A percentile compares a stretch with the other conserved stretches of the same genome.
Conservation (phyloP, 805 yeast genomes). For the Yarrowia hollandica region DNA sequence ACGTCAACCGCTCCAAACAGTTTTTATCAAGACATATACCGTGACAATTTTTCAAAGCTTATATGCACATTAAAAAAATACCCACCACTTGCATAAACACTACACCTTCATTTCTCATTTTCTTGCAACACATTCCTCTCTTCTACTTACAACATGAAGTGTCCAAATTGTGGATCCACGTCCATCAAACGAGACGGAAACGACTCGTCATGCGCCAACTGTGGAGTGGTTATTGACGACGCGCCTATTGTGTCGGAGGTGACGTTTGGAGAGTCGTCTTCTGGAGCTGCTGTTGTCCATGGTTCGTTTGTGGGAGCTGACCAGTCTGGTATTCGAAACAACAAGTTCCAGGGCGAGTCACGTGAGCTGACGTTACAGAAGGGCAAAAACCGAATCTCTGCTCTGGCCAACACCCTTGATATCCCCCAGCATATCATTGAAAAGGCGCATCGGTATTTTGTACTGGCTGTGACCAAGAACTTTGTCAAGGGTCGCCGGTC, state of each 20-base stretch:
- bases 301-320: conserved; percentile 92
- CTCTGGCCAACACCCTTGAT: conserved; percentile 72
- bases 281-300: conserved; percentile 94
- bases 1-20: too few relatives aligned
- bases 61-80: too few relatives aligned
- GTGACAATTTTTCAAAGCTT: too few relatives aligned
- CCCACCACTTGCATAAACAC: not conserved
- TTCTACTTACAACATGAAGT: conserved; percentile 21
- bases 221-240: conserved; percentile 89
- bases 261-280: conserved; percentile 85
- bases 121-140: not conserved
- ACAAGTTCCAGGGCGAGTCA: conserved; percentile 53
- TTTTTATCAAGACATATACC: too few relatives aligned
- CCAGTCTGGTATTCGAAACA: conserved; percentile 48
- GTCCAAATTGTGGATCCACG: conserved; percentile 22
- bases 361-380: conserved; percentile 86
- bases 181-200: conserved; percentile 26
- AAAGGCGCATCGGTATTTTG: conserved; percentile 86
- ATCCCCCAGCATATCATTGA: conserved; percentile 86
- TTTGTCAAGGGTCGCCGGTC: conserved; percentile 97
- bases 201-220: conserved; percentile 53
- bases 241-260: conserved; percentile 95
- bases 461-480: conserved; percentile 77
- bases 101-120: not conserved
- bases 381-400: conserved; percentile 75